phyloP scores from a whole-genome alignment of 1,284 basidiomycete genomes.

The Exobasidium cylindrosporum region DNA sequence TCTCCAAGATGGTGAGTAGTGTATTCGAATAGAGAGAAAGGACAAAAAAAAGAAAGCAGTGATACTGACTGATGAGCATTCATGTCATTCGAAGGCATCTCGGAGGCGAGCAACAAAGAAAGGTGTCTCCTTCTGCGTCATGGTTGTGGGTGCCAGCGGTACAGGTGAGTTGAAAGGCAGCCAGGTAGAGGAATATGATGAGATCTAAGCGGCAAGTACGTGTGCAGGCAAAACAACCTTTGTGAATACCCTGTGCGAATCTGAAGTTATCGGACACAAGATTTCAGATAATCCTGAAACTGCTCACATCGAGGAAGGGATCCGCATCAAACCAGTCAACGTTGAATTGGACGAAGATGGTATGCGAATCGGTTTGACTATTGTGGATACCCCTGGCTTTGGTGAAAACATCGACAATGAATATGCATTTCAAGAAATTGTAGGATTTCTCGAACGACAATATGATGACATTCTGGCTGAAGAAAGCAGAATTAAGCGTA shows the following conservation, averaged over 20 bases:
- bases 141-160: slow-evolving; percentile 54
- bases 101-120: slow-evolving; percentile 49
- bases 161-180: slow-evolving; percentile 27
- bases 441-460: slow-evolving; percentile 94
- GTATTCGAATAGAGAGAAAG: background rate
- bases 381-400: slow-evolving; percentile 98
- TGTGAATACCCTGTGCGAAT: slow-evolving; percentile 56
- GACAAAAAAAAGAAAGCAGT: background rate
- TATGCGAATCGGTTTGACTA: slow-evolving; percentile 92
- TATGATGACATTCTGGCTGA: slow-evolving; percentile 99
- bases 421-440: slow-evolving; percentile 74
- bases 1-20: background rate
- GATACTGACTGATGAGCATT: background rate
- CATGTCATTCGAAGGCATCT: slow-evolving; percentile 4
- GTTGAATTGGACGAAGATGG: slow-evolving; percentile 99
- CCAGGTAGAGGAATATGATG: background rate
- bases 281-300: slow-evolving; percentile 77
- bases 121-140: slow-evolving; percentile 55
- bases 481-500: slow-evolving; percentile 98
- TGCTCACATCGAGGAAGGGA: slow-evolving; percentile 91
- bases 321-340: slow-evolving; percentile 91
- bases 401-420: slow-evolving; percentile 99
- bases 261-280: slow-evolving; percentile 65
- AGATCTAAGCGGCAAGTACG: background rate
- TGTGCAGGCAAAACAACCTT: slow-evolving; percentile 50